Evolutionary conservation across 495 filamentous ascomycete species (phyloP), one percentile per base, ranked within the genome.

Genomic region (Bombardia bombarda): DNA sequence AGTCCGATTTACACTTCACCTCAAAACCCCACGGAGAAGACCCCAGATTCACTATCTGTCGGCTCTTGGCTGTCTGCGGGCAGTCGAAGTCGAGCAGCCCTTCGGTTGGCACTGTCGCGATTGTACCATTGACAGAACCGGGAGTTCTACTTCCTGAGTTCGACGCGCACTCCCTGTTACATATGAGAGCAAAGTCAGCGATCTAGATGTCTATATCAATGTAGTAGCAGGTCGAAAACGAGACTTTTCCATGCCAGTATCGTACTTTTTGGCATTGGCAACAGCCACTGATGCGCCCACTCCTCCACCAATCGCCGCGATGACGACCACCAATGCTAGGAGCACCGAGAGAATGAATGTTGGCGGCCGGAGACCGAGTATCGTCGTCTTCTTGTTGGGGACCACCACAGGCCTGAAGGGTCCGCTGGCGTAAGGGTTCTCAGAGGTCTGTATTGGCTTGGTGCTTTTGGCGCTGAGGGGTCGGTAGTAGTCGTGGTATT

Each of bases 231-330:
- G 26, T 13, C 13, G 26, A 8, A 8, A 10, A 2, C 9, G 26
- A 7, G 26, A 28, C 6, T 2, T 13, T 2, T 7, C 26, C 9
- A 28, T 28, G 9, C 2, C 9, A 7, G 2, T n/a, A n/a, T 30
- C 22, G 16, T 38, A 40, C 44, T 31, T 51, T 47, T 47, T 4
- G 40, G n/a, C n/a, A n/a, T n/a, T n/a, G n/a, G n/a, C 45, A 3
- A 42, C 49, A 13, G 49, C 49, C n/a, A 47, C 9, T 2, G 30
- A 39, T 13, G 44, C 49, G 4, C 40, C 43, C 1, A 47, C 36
- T 6, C 49, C 49, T 14, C 49, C 49, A 1, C 43, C 48, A n/a
- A 51, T 13, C 9, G 26, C 26, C 40, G 26, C 17, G 1, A 34
- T 24, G 19, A 28, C 38, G 16, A 45, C 37, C 32, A 45, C 17